Base-by-base conservation (phyloP, 371 early-diverging fungal genomes). In the Rhizomucor miehei region DNA sequence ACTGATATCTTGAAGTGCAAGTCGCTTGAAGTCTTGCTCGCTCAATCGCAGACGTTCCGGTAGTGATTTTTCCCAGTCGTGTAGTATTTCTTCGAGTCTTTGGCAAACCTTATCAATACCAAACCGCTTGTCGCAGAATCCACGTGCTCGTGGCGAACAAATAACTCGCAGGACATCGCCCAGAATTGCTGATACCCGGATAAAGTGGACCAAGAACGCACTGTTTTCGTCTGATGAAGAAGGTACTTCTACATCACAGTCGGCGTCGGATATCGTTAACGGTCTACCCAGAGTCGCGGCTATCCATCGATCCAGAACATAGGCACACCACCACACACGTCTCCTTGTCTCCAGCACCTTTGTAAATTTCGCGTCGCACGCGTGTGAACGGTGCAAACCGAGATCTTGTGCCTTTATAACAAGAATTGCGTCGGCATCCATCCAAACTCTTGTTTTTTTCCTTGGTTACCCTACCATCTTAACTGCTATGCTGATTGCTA, bases 251-350 rank as follows among this genome's bases (percentile, higher is more conserved):
- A 71, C 51, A 58, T 75, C 71, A 35, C 75, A 75, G 51, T 75
- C 75, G 3, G 71, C 71, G 55, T 75, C 75, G 1, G 66, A 64
- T 23, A 75, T 65, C 6, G 63, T 63, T 37, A 75, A 40, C 0
- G 75, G 75, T 55, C 75, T 68, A 44, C 69, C 73, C n/a, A 73
- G 39, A n/a, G 65, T 54, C 10, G 69, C 71, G 54, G 71, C 67
- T 10, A 73, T 62, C 66, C 67, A 73, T 19, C 71, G 65, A 48
- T 77, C 77, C 48, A 69, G 56, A 35, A 67, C 52, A 51, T 77
- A 77, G 17, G 69, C 67, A 10, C 65, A 64, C 77, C 77, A 76
- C 77, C 77, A 76, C 38, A 76, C 25, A 44, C 71, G 62, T 43
- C 61, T 71, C 19, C 57, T 43, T 13, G 66, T 56, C 36, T 68